Evolutionary conservation across 257 asterid species (phyloP), one percentile per base, ranked within the genome.

Genomic region (Ophiorrhiza pumila): DNA sequence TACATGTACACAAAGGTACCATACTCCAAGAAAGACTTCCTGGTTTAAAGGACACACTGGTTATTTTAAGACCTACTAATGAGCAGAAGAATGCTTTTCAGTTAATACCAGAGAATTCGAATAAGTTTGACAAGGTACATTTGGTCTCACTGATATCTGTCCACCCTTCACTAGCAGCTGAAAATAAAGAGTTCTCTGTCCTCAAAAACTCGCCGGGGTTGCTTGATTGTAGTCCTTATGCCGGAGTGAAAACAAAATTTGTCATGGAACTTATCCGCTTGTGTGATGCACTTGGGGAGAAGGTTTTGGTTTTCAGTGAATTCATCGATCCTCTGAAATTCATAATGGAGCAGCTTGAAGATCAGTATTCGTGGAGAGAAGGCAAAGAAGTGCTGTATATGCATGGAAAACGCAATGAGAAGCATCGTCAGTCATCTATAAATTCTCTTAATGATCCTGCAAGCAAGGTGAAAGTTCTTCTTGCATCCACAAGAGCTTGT

Each of bases 401-500:
- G 86, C 86, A 83, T 29, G 97, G 96, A 0, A 71, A 74, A 0
- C 69, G 62, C 5, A 66, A 71, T 23, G 76, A 46, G n/a, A 83
- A 75, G 65, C 73, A 77, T 29, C 85, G 98, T 0, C 94, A 93
- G 47, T 5, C 66, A 17, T 74, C 77, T 32, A 89, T 91, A 15
- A 63, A 65, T 29, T 68, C 76, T 22, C 82, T 91, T 74, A 93
- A 93, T 70, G 82, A 86, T 31, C 83, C 75, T 27, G 13, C 41
- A 0, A 76, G 93, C 8, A 55, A 77, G 20, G 91, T 80, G 0
- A 88, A 82, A 76, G 97, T 91, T 42, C 76, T 93, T 43, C 77
- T 93, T 13, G 98, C 98, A 0, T 91, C 98, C 2, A 82, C 77
- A 47, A 84, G 25, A 73, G 92, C 95, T 22, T 91, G 96, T 79